phyloP scores from a whole-genome alignment of 768 basidiomycete genomes.

The Amanita rimosa region DNA sequence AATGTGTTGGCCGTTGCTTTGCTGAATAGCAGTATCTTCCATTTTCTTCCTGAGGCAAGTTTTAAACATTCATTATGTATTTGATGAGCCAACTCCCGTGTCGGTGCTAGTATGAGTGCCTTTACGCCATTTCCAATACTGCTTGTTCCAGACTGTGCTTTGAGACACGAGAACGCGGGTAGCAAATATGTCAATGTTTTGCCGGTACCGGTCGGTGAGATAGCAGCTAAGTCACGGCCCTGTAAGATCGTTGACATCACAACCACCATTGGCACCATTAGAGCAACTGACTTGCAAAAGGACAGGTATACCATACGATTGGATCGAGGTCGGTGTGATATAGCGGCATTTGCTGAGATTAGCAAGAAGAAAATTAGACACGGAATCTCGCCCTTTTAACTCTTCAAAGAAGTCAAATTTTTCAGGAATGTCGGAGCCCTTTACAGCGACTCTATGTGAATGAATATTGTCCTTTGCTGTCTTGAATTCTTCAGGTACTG shows the following conservation, averaged over 20 bases:
- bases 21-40: slow-evolving; percentile 74
- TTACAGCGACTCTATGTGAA: slow-evolving; percentile 59
- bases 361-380: slow-evolving; percentile 47
- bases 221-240: slow-evolving; percentile 82
- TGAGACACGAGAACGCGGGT: slow-evolving; percentile 59
- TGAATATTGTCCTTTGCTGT: neutral
- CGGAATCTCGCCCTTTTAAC: slow-evolving; percentile 43
- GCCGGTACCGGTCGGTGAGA: slow-evolving; percentile 95
- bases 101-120: slow-evolving; percentile 81
- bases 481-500: neutral
- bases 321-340: slow-evolving; percentile 67
- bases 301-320: slow-evolving; percentile 71
- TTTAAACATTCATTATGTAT: slow-evolving; percentile 87
- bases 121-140: slow-evolving; percentile 50
- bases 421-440: slow-evolving; percentile 60
- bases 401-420: slow-evolving; percentile 47
- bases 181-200: slow-evolving; percentile 92
- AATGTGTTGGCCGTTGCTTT: slow-evolving; percentile 85
- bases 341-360: slow-evolving; percentile 58
- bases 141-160: slow-evolving; percentile 39
- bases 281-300: slow-evolving; percentile 51
- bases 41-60: slow-evolving; percentile 69
- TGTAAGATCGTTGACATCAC: slow-evolving; percentile 15
- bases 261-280: neutral
- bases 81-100: slow-evolving; percentile 92